These are phyloP conservation scores for Vitis rotundifolia DNA, from an alignment of 164 flowering plant species.

Conservation along the genomic window DNA sequence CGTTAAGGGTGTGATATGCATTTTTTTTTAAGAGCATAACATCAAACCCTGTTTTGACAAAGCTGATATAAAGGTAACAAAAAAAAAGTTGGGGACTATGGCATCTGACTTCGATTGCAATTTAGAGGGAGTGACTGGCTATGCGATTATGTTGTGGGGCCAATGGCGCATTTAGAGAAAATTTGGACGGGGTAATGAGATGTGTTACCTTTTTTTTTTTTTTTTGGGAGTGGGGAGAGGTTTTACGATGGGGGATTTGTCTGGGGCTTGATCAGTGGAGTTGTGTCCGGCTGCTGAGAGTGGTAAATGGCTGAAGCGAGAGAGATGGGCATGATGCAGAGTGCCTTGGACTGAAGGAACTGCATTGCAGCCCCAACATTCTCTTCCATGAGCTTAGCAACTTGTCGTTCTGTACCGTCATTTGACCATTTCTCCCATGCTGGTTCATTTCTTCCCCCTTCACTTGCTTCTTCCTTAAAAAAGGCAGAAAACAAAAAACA, in stretches of 20 bases:
- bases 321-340: constrained; percentile 82
- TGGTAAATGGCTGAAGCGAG: constrained; percentile 69
- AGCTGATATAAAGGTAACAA: too few relatives aligned
- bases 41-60: too few relatives aligned
- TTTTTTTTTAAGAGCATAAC: too few relatives aligned
- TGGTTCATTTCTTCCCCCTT: constrained; percentile 42
- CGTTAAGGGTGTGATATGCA: too few relatives aligned
- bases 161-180: too few relatives aligned
- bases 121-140: too few relatives aligned
- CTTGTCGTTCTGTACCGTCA: constrained; percentile 74
- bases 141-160: too few relatives aligned
- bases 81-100: too few relatives aligned
- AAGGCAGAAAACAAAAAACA: not conserved
- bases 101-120: too few relatives aligned
- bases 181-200: too few relatives aligned
- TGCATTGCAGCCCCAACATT: constrained; percentile 87
- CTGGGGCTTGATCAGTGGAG: constrained; percentile 56
- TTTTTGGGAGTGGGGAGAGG: too few relatives aligned
- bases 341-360: constrained; percentile 78
- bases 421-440: constrained; percentile 85
- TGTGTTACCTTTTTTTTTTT: too few relatives aligned
- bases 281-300: constrained; percentile 43
- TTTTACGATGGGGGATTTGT: constrained; percentile 42
- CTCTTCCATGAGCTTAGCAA: constrained; percentile 86
- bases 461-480: constrained; percentile 51